These are phyloP conservation scores for Monosporozyma yasuniensis DNA, from an alignment of 805 yeast genomes.

Conservation along the genomic window DNA sequence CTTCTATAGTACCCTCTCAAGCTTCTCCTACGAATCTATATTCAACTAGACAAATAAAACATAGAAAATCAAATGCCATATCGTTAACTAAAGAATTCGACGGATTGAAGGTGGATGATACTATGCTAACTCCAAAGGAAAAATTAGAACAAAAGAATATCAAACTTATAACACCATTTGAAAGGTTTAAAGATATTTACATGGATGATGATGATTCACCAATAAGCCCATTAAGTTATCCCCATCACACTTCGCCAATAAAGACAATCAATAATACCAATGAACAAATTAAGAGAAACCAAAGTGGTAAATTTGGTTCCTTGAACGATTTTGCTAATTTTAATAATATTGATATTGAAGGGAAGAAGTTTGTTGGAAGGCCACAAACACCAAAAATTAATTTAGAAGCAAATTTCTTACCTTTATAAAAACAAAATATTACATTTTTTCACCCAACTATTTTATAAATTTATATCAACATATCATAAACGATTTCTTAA, in stretches of 20 bases:
- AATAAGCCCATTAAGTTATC: constrained; percentile 5
- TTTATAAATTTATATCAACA: neutral
- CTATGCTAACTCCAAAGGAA: neutral
- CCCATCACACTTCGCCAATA: constrained; percentile 10
- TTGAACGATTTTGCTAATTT: constrained; percentile 16
- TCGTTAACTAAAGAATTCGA: constrained; percentile 5
- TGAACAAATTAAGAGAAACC: constrained; percentile 25
- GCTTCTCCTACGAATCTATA: neutral
- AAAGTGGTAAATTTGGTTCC: constrained; percentile 13
- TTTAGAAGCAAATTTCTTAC: constrained; percentile 5
- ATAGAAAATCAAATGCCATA: constrained; percentile 10
- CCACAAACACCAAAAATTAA: constrained; percentile 19
- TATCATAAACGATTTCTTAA: neutral
- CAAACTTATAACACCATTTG: neutral
- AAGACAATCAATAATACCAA: constrained; percentile 16
- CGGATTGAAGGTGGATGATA: neutral
- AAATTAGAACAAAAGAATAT: neutral
- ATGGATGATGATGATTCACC: constrained; percentile 3
- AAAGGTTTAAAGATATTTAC: constrained; percentile 1
- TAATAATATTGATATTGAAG: constrained; percentile 13
- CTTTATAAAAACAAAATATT: neutral
- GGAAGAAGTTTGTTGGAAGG: constrained; percentile 18
- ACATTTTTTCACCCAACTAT: neutral
- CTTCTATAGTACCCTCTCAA: neutral
- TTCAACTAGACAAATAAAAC: neutral